A percentile compares a stretch with the other conserved stretches of the same genome.
Evolutionary conservation across 23 red algal species (phyloP).

Genomic region (Cyanidioschyzon merolae): DNA sequence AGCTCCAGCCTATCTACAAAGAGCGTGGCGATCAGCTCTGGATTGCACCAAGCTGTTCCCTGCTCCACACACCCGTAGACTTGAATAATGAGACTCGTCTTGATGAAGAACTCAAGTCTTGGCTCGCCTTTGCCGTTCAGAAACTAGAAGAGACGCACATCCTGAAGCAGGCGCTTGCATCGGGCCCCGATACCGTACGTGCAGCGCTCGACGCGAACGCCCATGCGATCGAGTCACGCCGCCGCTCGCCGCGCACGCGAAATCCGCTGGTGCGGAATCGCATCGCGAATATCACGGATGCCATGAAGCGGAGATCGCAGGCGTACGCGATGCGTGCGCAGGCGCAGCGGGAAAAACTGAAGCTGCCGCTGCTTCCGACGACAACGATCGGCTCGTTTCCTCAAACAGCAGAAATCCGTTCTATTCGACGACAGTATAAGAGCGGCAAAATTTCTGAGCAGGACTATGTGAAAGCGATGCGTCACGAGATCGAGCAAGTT

Average conservation of each 20-base stretch:
- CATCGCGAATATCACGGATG: background rate
- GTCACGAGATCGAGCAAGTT: conserved; percentile 33
- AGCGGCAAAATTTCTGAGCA: conserved; percentile 40
- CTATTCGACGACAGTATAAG: conserved; percentile 33
- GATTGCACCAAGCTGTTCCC: conserved; percentile 66
- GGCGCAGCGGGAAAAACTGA: conserved; percentile 6
- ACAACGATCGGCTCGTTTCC: conserved; percentile 83
- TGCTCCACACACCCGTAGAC: conserved; percentile 57
- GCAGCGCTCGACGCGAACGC: background rate
- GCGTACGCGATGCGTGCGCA: background rate
- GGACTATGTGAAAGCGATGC: conserved; percentile 43
- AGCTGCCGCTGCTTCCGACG: conserved; percentile 29
- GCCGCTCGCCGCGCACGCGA: background rate
- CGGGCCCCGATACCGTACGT: background rate
- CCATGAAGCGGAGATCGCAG: conserved; percentile 1
- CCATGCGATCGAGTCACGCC: background rate
- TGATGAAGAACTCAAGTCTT: conserved; percentile 20
- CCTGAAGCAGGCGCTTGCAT: background rate
- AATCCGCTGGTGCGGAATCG: background rate
- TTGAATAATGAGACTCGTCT: conserved; percentile 37
- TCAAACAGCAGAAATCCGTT: conserved; percentile 49
- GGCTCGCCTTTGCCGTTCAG: conserved; percentile 58
- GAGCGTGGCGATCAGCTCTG: conserved; percentile 14
- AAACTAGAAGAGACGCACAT: conserved; percentile 45
- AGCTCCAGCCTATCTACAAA: background rate